Percentiles rank a stretch among this genome's conserved stretches.
These are phyloP conservation scores for Penium margaritaceum DNA, from an alignment of 139 green algal species.

Conservation along the genomic window DNA sequence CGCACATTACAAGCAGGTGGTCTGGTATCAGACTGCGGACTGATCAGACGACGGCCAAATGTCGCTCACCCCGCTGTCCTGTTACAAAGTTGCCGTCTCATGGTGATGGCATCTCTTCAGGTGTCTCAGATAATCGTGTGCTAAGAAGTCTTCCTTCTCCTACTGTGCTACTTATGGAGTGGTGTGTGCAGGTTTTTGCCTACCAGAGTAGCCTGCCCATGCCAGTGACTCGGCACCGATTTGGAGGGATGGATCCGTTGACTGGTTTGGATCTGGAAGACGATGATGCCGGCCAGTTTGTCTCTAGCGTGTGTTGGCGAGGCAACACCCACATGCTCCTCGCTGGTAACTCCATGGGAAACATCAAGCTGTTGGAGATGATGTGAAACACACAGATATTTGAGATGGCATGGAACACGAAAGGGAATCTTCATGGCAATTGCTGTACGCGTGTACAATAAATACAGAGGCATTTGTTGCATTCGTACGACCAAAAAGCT, in stretches of 20 bases:
- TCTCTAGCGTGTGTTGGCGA: conserved; percentile 60
- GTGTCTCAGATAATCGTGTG: background rate
- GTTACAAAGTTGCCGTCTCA: background rate
- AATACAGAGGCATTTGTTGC: too few species aligned
- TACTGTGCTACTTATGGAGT: too few species aligned
- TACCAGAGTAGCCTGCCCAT: conserved; percentile 30
- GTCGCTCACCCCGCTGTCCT: too few species aligned
- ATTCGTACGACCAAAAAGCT: too few species aligned
- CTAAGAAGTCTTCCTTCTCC: background rate
- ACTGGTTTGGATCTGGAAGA: conserved; percentile 32
- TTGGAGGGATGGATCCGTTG: background rate
- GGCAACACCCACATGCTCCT: conserved; percentile 47
- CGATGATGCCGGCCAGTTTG: conserved; percentile 50
- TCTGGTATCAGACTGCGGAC: too few species aligned
- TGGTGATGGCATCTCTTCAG: background rate
- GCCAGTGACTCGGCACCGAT: conserved; percentile 11
- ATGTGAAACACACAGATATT: too few species aligned
- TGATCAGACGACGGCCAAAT: too few species aligned
- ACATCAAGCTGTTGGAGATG: conserved; percentile 45
- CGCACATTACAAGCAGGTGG: too few species aligned
- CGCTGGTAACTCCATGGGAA: conserved; percentile 57
- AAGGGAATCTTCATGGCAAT: too few species aligned
- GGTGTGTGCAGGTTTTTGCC: conserved; percentile 18
- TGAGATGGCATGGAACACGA: too few species aligned
- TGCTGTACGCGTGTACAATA: too few species aligned